A percentile compares a stretch with the other conserved stretches of the same genome.
phyloP scores from a whole-genome alignment of 169 alveolate species.

The Plasmodium reichenowi region DNA sequence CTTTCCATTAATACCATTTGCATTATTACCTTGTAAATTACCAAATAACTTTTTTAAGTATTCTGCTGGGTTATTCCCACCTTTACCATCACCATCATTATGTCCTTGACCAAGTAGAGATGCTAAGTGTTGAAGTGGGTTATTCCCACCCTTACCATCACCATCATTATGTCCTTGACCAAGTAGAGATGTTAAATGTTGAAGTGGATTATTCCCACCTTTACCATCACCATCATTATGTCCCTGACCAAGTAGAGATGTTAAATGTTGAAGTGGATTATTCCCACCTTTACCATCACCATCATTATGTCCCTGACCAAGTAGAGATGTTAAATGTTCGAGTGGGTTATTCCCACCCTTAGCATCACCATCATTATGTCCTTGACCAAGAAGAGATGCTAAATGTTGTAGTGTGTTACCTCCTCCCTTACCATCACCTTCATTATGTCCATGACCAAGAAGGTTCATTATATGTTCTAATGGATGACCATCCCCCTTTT shows the following conservation, averaged over 20 bases:
- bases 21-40: slow-evolving; percentile 2
- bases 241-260: background rate
- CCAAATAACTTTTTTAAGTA: slow-evolving; percentile 11
- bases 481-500: background rate
- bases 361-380: background rate
- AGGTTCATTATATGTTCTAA: background rate
- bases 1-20: slow-evolving; percentile 14
- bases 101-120: too few relatives aligned
- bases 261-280: background rate
- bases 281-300: slow-evolving; percentile 15
- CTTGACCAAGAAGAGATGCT: background rate
- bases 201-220: background rate
- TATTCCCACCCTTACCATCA: background rate
- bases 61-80: background rate
- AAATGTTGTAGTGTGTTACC: background rate
- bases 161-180: background rate
- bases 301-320: background rate
- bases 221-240: slow-evolving; percentile 4
- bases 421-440: slow-evolving; percentile 14
- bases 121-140: too few relatives aligned
- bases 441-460: background rate
- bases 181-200: background rate
- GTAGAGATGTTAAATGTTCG: background rate
- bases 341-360: slow-evolving; percentile 3
- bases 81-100: too few relatives aligned